These are phyloP conservation scores for Centella asiatica DNA, from an alignment of 129 eudicot species.

Conservation along the genomic window DNA sequence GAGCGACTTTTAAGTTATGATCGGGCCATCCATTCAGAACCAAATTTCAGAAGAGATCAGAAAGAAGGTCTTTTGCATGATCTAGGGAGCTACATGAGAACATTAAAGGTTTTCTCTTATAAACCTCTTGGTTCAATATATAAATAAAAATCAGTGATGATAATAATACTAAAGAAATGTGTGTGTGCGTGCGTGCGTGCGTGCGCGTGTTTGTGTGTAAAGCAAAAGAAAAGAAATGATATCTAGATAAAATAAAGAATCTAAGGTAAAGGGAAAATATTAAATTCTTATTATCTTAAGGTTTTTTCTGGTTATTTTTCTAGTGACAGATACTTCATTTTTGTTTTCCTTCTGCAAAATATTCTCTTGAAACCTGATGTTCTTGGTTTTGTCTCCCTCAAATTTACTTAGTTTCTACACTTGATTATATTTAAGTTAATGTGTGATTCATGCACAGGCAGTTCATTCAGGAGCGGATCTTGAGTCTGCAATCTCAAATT, in stretches of 20 bases:
- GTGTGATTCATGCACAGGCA: constrained; percentile 42
- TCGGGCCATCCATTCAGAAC: constrained; percentile 86
- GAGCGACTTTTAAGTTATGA: constrained; percentile 98
- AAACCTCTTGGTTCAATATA: neutral
- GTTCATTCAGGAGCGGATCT: constrained; percentile 99
- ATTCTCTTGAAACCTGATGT: neutral
- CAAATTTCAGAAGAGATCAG: constrained; percentile 69
- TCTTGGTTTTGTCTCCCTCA: neutral
- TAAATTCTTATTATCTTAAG: too few relatives aligned
- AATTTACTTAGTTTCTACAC: neutral
- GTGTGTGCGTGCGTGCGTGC: too few relatives aligned
- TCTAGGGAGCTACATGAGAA: constrained; percentile 87
- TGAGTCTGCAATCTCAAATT: constrained; percentile 83
- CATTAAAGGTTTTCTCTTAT: constrained; percentile 56
- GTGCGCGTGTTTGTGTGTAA: too few relatives aligned
- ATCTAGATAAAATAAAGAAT: too few relatives aligned
- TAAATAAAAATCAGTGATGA: too few relatives aligned
- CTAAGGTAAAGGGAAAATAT: too few relatives aligned
- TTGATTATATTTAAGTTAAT: neutral
- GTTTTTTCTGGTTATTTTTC: too few relatives aligned
- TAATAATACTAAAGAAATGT: too few relatives aligned
- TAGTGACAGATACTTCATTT: too few relatives aligned
- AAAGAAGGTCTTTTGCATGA: constrained; percentile 97
- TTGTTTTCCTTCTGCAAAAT: neutral
- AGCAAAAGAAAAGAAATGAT: too few relatives aligned